phyloP scores from a whole-genome alignment of 495 filamentous ascomycete species.

The Pyrenula aspistea region DNA sequence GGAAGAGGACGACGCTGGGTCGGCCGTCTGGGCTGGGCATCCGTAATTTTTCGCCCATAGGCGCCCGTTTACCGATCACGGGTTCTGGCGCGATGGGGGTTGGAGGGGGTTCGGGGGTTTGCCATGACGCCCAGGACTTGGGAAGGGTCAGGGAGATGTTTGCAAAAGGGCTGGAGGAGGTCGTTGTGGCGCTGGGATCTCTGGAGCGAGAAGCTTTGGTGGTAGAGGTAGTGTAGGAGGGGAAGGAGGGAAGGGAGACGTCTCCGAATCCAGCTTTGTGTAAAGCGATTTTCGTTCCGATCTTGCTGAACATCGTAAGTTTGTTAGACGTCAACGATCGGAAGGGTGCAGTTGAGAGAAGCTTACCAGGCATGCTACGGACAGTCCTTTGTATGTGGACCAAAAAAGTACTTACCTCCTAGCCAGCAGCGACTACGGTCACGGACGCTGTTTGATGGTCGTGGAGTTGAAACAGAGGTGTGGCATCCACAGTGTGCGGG shows the following conservation, averaged over 20 bases:
- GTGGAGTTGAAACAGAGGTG: background rate
- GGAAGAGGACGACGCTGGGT: constrained; percentile 39
- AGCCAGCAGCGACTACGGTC: background rate
- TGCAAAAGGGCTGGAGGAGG: background rate
- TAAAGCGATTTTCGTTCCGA: background rate
- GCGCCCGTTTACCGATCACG: background rate
- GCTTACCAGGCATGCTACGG: background rate
- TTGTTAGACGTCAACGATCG: background rate
- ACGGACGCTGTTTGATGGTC: background rate
- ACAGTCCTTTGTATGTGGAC: background rate
- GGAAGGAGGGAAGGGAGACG: background rate
- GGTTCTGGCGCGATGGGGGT: background rate
- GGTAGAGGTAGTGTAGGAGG: background rate
- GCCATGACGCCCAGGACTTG: background rate
- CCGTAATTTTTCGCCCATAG: background rate
- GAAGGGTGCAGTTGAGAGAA: background rate
- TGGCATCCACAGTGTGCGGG: background rate
- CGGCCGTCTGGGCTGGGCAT: background rate
- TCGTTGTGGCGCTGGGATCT: background rate
- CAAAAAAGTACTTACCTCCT: background rate
- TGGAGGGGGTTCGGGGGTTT: background rate
- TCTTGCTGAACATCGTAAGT: background rate
- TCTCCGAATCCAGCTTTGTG: background rate
- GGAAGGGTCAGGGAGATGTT: background rate
- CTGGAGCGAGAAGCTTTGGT: background rate